Evolutionary conservation across 768 basidiomycete genomes (phyloP).

Genomic region (Cantharellus cinnabarinus): DNA sequence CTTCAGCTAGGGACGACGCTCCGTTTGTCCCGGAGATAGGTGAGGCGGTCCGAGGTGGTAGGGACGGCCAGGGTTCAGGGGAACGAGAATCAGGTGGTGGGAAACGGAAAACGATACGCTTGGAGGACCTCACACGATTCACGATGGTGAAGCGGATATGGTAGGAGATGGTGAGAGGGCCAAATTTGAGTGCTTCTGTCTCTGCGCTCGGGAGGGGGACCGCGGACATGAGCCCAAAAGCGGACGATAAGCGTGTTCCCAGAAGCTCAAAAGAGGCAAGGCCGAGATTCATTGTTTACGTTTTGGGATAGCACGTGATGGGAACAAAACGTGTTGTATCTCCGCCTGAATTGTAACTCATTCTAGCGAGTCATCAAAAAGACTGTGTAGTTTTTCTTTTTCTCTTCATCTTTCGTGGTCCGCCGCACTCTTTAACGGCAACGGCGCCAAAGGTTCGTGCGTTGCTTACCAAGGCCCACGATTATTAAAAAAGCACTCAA

Average conservation of each 20-base stretch:
- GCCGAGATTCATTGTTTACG: too few relatives aligned
- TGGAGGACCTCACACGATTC: conserved; percentile 83
- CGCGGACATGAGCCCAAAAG: neutral
- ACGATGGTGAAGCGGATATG: conserved; percentile 93
- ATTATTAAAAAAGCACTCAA: neutral
- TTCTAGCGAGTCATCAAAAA: neutral
- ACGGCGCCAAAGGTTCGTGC: neutral
- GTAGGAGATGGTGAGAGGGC: conserved; percentile 14
- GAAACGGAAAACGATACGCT: conserved; percentile 38
- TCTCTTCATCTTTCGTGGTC: neutral
- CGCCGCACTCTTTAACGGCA: neutral
- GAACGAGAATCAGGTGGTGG: conserved; percentile 12
- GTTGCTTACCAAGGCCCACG: neutral
- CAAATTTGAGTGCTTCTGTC: neutral
- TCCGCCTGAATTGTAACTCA: neutral
- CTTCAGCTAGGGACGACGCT: conserved; percentile 50
- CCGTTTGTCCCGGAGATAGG: conserved; percentile 50
- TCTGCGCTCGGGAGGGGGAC: neutral
- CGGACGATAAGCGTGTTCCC: neutral
- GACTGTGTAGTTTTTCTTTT: neutral
- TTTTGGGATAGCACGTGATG: too few relatives aligned
- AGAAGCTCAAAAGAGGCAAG: too few relatives aligned
- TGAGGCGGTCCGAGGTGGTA: conserved; percentile 20
- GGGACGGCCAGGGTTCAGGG: conserved; percentile 7
- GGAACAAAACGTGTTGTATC: neutral